phyloP scores from a whole-genome alignment of 441 rosid species.

The Gossypium aridum region DNA sequence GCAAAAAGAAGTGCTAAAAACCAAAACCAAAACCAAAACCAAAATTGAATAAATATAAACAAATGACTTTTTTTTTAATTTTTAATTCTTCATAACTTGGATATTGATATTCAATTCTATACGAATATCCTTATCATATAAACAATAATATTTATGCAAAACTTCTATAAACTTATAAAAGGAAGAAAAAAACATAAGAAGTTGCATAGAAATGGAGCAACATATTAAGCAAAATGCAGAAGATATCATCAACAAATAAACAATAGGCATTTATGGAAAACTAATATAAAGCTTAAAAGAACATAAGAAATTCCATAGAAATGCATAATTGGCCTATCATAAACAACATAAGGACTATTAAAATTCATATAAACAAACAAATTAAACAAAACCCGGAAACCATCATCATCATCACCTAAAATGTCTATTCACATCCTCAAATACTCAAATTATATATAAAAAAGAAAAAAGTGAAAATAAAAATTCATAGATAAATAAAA shows the following conservation, averaged over 20 bases:
- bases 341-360: background rate
- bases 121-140: background rate
- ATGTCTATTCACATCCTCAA: background rate
- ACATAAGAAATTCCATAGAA: background rate
- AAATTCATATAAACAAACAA: background rate
- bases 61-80: background rate
- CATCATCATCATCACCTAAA: background rate
- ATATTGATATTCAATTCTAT: background rate
- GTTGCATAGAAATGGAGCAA: background rate
- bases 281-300: background rate
- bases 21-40: background rate
- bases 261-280: background rate
- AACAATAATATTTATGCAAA: background rate
- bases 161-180: background rate
- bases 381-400: background rate
- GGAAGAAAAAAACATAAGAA: background rate
- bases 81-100: background rate
- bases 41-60: background rate
- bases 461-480: background rate
- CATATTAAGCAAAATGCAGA: background rate
- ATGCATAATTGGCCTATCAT: background rate
- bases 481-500: background rate
- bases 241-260: background rate
- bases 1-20: background rate
- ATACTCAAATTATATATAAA: background rate